A percentile compares a stretch with the other conserved stretches of the same genome.
These are phyloP conservation scores for Metarhizium brunneum DNA, from an alignment of 2,329 filamentous ascomycete genomes.

Conservation along the genomic window DNA sequence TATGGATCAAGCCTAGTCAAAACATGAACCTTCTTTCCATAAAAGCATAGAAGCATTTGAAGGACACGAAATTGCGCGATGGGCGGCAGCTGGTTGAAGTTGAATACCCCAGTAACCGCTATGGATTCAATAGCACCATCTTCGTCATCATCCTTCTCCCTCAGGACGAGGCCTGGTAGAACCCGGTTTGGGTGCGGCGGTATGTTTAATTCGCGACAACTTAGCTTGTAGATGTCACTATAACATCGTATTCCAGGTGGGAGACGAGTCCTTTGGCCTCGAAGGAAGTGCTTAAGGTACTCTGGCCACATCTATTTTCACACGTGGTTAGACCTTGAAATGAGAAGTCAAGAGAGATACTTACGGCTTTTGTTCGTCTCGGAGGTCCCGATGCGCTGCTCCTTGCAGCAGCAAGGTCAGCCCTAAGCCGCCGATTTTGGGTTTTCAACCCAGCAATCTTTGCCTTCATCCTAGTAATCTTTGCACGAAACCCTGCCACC, in stretches of 20 bases:
- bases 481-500: neutral
- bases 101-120: neutral
- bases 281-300: neutral
- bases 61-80: conserved; percentile 27
- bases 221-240: neutral
- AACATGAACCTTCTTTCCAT: conserved; percentile 27
- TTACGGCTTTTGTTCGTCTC: neutral
- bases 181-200: neutral
- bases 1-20: conserved; percentile 34
- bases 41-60: conserved; percentile 24
- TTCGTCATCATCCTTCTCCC: neutral
- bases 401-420: neutral
- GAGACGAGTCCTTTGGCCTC: neutral
- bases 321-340: neutral
- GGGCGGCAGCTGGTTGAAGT: neutral
- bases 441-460: neutral
- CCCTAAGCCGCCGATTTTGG: neutral
- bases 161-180: neutral
- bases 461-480: neutral
- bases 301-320: neutral
- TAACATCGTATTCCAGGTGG: rapidly evolving
- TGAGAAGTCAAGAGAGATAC: neutral
- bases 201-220: neutral
- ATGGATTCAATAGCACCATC: neutral
- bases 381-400: neutral